A percentile compares a stretch with the other conserved stretches of the same genome.
Conservation (phyloP, 2,329 filamentous ascomycete genomes). For the Albophoma yamanashiensis region DNA sequence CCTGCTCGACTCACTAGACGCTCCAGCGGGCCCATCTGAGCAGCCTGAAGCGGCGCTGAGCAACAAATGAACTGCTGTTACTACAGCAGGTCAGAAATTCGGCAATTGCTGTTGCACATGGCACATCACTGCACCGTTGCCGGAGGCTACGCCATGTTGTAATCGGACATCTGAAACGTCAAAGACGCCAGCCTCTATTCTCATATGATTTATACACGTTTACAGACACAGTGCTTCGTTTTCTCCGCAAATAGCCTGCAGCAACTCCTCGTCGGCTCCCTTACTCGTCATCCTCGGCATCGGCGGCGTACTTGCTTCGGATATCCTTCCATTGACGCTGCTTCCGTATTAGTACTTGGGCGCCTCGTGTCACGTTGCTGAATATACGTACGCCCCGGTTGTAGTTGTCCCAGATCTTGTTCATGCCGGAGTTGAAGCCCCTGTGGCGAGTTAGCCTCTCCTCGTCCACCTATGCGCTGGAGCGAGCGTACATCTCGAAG, state of each 20-base stretch:
- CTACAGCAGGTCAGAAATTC: neutral
- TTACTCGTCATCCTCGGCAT: conserved; percentile 50
- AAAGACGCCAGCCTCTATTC: conserved; percentile 14
- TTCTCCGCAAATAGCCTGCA: conserved; percentile 2
- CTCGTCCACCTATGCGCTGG: conserved; percentile 7
- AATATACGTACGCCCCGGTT: conserved; percentile 75
- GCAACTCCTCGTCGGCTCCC: conserved; percentile 7
- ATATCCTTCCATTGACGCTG: conserved; percentile 99
- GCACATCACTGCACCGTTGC: neutral
- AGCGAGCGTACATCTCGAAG: conserved; percentile 73
- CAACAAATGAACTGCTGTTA: neutral
- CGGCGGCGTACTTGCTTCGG: conserved; percentile 74
- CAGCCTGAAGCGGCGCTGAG: neutral
- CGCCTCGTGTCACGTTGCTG: neutral
- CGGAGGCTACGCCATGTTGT: neutral
- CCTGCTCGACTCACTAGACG: neutral
- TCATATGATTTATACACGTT: conserved; percentile 22
- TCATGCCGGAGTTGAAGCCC: conserved; percentile 70
- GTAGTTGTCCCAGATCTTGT: conserved; percentile 79
- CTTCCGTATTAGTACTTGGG: conserved; percentile 14
- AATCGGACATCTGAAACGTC: neutral
- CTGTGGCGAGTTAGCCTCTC: conserved; percentile 38
- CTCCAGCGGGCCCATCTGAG: neutral
- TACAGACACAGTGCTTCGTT: conserved; percentile 13
- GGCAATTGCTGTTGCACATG: neutral